A percentile compares a stretch with the other conserved stretches of the same genome.
phyloP scores from a whole-genome alignment of 495 filamentous ascomycete species.

The Penicillium waksmanii region DNA sequence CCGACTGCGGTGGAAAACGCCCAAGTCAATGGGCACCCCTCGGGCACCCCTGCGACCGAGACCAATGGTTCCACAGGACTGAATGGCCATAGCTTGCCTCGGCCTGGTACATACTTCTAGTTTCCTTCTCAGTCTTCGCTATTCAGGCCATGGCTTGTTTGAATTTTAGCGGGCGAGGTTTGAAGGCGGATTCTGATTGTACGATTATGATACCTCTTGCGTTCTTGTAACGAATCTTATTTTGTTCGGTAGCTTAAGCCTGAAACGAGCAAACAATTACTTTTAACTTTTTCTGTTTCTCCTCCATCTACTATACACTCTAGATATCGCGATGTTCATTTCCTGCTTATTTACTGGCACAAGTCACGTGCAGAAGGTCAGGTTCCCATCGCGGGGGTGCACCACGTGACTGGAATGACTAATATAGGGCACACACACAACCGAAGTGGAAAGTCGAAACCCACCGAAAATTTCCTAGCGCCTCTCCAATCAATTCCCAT shows the following conservation, averaged over 20 bases:
- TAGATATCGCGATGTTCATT: not conserved
- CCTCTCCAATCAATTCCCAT: conserved; percentile 28
- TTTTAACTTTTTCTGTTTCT: not conserved
- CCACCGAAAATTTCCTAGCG: conserved; percentile 32
- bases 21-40: conserved; percentile 40
- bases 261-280: conserved; percentile 1
- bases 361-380: too few relatives aligned
- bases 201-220: conserved; percentile 57
- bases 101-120: conserved; percentile 54
- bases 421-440: conserved; percentile 52
- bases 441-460: conserved; percentile 33
- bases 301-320: not conserved
- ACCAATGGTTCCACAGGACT: conserved; percentile 31
- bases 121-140: conserved; percentile 30
- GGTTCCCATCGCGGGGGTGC: not conserved
- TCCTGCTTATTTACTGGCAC: not conserved
- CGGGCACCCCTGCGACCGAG: conserved; percentile 25
- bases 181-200: conserved; percentile 49
- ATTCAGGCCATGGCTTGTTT: conserved; percentile 27
- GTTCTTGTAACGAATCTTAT: conserved; percentile 39
- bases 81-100: conserved; percentile 46
- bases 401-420: conserved; percentile 22
- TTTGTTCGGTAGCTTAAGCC: conserved; percentile 23
- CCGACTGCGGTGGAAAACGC: conserved; percentile 4
- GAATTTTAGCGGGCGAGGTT: conserved; percentile 29